Evolutionary conservation across 768 basidiomycete genomes (phyloP).

Genomic region (Daedaleopsis sinensis): DNA sequence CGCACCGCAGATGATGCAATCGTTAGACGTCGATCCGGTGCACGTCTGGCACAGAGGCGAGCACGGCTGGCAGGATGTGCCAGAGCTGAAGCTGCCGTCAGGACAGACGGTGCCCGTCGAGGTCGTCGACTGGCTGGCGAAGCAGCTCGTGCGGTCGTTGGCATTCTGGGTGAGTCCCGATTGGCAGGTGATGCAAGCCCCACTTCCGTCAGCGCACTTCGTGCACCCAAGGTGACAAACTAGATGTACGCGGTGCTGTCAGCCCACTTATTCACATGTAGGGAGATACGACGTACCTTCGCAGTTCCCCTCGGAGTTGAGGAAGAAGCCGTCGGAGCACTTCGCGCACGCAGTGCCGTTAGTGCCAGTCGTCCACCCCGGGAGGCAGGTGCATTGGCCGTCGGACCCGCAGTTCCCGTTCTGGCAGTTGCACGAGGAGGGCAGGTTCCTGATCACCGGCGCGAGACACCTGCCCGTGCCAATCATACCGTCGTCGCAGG

Average conservation of each 20-base stretch:
- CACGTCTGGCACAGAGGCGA: constrained; percentile 74
- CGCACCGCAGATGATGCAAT: constrained; percentile 70
- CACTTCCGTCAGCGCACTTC: constrained; percentile 66
- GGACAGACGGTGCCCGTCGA: constrained; percentile 62
- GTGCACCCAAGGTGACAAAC: constrained; percentile 78
- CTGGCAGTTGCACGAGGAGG: constrained; percentile 76
- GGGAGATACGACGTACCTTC: constrained; percentile 47
- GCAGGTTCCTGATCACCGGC: constrained; percentile 49
- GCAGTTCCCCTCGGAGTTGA: constrained; percentile 70
- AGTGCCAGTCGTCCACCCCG: constrained; percentile 70
- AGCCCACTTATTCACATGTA: not conserved
- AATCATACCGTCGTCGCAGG: constrained; percentile 79
- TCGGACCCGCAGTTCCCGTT: constrained; percentile 75
- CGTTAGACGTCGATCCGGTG: constrained; percentile 62
- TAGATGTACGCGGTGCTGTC: constrained; percentile 24
- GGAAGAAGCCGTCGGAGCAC: constrained; percentile 79
- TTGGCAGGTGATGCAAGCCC: constrained; percentile 73
- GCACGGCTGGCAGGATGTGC: constrained; percentile 57
- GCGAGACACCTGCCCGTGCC: constrained; percentile 76
- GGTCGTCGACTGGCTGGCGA: constrained; percentile 51
- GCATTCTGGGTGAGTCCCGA: constrained; percentile 68
- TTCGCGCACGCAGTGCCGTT: constrained; percentile 80
- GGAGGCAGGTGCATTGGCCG: constrained; percentile 75
- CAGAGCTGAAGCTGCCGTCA: constrained; percentile 63
- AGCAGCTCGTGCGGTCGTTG: constrained; percentile 69